Conservation (phyloP, 768 basidiomycete genomes). For the Lanmaoa pseudosensibilis region DNA sequence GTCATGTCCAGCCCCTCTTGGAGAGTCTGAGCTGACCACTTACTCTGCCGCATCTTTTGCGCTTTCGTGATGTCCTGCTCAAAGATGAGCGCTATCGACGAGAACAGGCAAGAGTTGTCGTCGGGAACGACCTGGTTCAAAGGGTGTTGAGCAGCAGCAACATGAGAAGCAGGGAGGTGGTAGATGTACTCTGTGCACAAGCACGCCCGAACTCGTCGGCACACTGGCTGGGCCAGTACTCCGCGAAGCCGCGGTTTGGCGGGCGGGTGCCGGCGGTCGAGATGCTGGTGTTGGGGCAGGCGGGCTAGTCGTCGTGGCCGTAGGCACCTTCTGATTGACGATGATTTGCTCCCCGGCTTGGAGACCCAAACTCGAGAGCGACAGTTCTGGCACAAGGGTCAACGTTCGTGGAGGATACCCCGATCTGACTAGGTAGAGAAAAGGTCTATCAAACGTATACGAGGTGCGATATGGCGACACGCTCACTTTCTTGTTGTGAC, state of each 20-base stretch:
- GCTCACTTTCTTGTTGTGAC: constrained; percentile 75
- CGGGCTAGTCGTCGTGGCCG: constrained; percentile 10
- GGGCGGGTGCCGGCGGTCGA: constrained; percentile 16
- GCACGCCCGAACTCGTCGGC: constrained; percentile 57
- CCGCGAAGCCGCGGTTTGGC: constrained; percentile 14
- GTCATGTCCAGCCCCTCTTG: constrained; percentile 6
- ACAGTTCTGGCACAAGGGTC: constrained; percentile 69
- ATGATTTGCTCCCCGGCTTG: constrained; percentile 83
- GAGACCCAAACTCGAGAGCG: constrained; percentile 75
- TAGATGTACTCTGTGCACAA: constrained; percentile 65
- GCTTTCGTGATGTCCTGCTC: constrained; percentile 79
- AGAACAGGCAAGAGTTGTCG: constrained; percentile 95
- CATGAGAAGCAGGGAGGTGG: neutral
- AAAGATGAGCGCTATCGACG: constrained; percentile 81
- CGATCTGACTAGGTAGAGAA: constrained; percentile 54
- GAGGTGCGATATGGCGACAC: neutral
- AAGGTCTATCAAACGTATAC: neutral
- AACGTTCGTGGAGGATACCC: constrained; percentile 85
- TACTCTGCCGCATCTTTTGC: constrained; percentile 70
- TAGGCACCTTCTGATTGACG: constrained; percentile 48
- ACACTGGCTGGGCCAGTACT: constrained; percentile 55
- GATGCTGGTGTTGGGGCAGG: constrained; percentile 11
- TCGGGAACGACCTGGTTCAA: constrained; percentile 78
- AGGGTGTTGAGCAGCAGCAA: constrained; percentile 1
- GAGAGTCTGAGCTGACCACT: constrained; percentile 18